Base-by-base conservation (phyloP, 1,284 basidiomycete genomes). In the Hypsizygus ulmarius region DNA sequence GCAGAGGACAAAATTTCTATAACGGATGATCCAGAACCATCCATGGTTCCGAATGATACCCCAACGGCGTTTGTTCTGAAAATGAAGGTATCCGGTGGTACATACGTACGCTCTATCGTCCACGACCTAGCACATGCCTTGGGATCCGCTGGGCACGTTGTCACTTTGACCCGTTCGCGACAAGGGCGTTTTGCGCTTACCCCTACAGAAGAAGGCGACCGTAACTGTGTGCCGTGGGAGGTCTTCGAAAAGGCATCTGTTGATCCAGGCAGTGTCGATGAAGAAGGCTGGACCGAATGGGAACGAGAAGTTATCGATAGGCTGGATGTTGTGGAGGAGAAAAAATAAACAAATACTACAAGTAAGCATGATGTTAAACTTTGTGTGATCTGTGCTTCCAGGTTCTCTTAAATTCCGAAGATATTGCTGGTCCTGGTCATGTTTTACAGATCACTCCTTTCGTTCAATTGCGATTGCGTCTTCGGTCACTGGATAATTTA, bases 1-100 rank as follows among this genome's bases (percentile, higher is more conserved):
- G 70, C 70, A 59, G 56, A 64, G 55, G 68, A 70, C 30, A 61
- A 65, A n/a, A 52, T 57, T 9, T 53, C 61, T 29, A 59, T 73
- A 10, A 61, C 62, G 34, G 72, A 73, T 39, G 64, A 71, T 18
- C 57, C 62, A 18, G 70, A 73, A 45, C 39, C 46, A 3, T 49
- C 46, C 8, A 54, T 66, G 19, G 69, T 5, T 34, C 32, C 70
- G 14, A 71, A 73, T 28, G 67, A 77, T 45, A 64, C 62, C 11
- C 90, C 93, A 1, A 78, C 85, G 0, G 86, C 85, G n/a, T 96
- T 97, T 64, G 86, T 87, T 8, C 72, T 97, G 52, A 80, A 79
- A 47, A 95, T 97, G 93, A 88, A 78, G 49, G 95, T 97, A 6
- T 93, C 91, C 12, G 89, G 89, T n/a, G 94, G 94, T 18, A 97